Percentiles rank a stretch among this genome's conserved stretches.
These are phyloP conservation scores for Yarrowia osloensis DNA, from an alignment of 805 yeast species.

Conservation along the genomic window DNA sequence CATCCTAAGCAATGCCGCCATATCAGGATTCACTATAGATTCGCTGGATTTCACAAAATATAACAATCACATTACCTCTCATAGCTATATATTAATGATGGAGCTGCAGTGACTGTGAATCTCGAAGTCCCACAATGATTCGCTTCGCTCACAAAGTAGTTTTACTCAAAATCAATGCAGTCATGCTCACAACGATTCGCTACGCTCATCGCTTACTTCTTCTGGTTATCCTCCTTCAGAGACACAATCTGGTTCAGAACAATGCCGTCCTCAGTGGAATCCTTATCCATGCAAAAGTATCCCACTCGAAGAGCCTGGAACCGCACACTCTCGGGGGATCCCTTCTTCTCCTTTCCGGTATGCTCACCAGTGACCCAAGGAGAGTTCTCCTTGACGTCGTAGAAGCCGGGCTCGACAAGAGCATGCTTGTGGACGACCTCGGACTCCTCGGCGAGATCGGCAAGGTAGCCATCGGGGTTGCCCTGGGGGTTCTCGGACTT, in stretches of 20 bases:
- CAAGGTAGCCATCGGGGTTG: conserved; percentile 83
- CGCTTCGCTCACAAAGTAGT: too few species aligned
- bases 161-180: too few species aligned
- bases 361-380: conserved; percentile 67
- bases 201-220: conserved; percentile 32
- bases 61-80: neutral
- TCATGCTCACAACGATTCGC: neutral
- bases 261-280: conserved; percentile 60
- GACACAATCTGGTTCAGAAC: conserved; percentile 90
- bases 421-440: conserved; percentile 68
- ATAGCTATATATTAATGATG: neutral
- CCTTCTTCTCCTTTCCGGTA: conserved; percentile 59
- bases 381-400: conserved; percentile 63
- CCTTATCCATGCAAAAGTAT: conserved; percentile 88
- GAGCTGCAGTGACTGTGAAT: too few species aligned
- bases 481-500: conserved; percentile 87
- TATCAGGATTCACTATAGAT: too few species aligned
- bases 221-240: conserved; percentile 70
- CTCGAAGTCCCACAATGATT: too few species aligned
- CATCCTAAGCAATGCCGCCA: too few species aligned
- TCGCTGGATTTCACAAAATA: too few species aligned
- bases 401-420: conserved; percentile 75
- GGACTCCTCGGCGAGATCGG: conserved; percentile 78
- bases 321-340: conserved; percentile 78
- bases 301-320: conserved; percentile 98